phyloP scores from a whole-genome alignment of 257 asterid species.

The Rehmannia glutinosa region DNA sequence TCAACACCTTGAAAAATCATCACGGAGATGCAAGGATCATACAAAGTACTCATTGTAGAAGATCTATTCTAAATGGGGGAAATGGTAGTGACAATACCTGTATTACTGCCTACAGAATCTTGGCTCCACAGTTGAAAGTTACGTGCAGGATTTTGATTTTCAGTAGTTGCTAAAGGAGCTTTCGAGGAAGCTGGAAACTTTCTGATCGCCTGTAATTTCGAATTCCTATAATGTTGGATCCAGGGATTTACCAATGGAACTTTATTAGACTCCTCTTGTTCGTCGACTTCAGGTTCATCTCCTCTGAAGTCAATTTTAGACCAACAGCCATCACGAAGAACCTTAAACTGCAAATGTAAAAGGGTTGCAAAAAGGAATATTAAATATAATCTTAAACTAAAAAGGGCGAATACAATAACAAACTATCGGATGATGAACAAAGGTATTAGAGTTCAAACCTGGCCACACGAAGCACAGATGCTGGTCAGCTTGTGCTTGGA shows the following conservation, averaged over 20 bases:
- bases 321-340: conserved; percentile 54
- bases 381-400: neutral
- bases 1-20: neutral
- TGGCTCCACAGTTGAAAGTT: conserved; percentile 17
- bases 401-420: neutral
- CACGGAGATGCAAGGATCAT: neutral
- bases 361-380: neutral
- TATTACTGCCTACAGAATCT: conserved; percentile 28
- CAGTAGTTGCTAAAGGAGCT: conserved; percentile 2
- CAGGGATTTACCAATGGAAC: conserved; percentile 38
- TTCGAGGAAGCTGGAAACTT: conserved; percentile 21
- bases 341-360: conserved; percentile 46
- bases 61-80: too few relatives aligned
- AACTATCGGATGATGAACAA: neutral
- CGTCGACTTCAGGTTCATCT: conserved; percentile 26
- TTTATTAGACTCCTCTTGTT: conserved; percentile 29
- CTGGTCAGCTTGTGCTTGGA: conserved; percentile 29
- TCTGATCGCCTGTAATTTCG: conserved; percentile 24
- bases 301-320: conserved; percentile 38
- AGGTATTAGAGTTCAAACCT: conserved; percentile 34
- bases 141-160: conserved; percentile 2
- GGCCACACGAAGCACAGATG: conserved; percentile 38
- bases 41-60: too few relatives aligned
- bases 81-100: conserved; percentile 33
- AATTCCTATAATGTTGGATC: conserved; percentile 46